Conservation (phyloP, 2,329 filamentous ascomycete species). For the Tolypocladium tundrense region DNA sequence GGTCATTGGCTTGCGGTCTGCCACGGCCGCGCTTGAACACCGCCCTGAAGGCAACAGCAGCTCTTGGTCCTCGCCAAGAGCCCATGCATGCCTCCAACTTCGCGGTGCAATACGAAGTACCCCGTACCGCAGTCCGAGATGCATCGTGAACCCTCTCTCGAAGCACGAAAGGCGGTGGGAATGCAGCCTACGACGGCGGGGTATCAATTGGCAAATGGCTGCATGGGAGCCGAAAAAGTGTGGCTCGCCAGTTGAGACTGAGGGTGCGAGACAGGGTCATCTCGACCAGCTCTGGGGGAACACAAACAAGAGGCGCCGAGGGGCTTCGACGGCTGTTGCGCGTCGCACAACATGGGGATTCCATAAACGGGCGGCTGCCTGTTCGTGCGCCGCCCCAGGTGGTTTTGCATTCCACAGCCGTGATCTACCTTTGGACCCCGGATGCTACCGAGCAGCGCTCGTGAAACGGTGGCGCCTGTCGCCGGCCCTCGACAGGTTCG, state of each 20-base stretch:
- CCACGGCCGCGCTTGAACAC: neutral
- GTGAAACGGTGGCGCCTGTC: neutral
- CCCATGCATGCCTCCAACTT: neutral
- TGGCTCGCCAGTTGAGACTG: neutral
- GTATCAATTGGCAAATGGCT: neutral
- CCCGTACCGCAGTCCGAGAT: neutral
- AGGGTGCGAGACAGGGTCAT: neutral
- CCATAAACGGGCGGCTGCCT: neutral
- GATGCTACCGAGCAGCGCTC: neutral
- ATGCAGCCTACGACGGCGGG: neutral
- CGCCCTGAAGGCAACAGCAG: neutral
- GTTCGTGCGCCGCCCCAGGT: neutral
- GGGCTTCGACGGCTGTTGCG: neutral
- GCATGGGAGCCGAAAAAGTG: neutral
- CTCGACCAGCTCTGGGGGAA: neutral
- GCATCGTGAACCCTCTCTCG: neutral
- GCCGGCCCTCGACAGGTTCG: neutral
- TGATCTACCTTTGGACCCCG: neutral
- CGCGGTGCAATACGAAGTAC: neutral
- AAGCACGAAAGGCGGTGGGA: neutral
- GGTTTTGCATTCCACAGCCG: neutral
- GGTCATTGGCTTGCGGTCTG: neutral
- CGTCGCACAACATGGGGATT: neutral
- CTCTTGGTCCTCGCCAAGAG: neutral
- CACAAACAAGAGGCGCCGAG: neutral